Evolutionary conservation across 2,329 filamentous ascomycete species (phyloP).

Genomic region (Phialocephala subalpina): DNA sequence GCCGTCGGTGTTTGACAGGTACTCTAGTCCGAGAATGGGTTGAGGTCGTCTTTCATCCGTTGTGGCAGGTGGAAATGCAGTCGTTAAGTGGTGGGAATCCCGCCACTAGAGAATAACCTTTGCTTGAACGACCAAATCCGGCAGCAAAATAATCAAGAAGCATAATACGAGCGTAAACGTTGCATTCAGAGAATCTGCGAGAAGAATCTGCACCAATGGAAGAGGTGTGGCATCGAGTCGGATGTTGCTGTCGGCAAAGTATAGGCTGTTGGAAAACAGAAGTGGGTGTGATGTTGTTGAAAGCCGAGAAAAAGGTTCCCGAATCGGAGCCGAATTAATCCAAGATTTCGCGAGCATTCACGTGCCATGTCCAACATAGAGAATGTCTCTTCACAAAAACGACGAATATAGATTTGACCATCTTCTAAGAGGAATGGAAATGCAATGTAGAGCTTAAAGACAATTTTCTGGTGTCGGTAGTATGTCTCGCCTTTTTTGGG

Average conservation of each 20-base stretch:
- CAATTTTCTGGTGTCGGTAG: no score
- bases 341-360: not conserved
- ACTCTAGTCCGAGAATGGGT: constrained; percentile 3
- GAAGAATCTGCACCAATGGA: not conserved
- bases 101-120: not conserved
- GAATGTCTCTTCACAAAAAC: no score
- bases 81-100: not conserved
- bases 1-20: constrained; percentile 1
- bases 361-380: not conserved
- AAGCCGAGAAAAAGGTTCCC: not conserved
- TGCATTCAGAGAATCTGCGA: not conserved
- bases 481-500: no score
- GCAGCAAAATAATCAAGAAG: not conserved
- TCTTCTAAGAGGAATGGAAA: not conserved
- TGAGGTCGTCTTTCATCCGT: not conserved
- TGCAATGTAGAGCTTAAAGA: not conserved
- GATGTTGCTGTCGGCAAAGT: not conserved
- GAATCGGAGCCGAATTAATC: not conserved
- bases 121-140: not conserved
- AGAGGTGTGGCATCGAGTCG: no score
- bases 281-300: not conserved
- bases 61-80: constrained; percentile 6
- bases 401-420: no score
- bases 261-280: not conserved
- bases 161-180: not conserved